Percentiles rank a stretch among this genome's conserved stretches.
phyloP scores from a whole-genome alignment of 1,139 yeast genomes.

The Yamadazyma atmosphaerica region DNA sequence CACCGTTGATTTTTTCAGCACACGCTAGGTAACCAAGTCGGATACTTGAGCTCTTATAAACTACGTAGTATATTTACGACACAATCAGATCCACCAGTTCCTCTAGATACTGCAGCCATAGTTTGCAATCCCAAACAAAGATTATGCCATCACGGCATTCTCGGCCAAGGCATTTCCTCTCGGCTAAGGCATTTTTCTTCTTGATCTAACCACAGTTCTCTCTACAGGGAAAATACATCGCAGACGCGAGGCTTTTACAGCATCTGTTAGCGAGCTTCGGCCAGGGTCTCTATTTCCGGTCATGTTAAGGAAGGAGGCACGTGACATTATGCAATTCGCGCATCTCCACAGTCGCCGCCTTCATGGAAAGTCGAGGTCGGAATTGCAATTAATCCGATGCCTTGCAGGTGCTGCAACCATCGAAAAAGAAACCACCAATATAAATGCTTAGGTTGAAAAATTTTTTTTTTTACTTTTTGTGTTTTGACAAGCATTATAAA shows the following conservation, averaged over 20 bases:
- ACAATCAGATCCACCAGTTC: too few relatives aligned
- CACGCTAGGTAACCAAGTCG: too few relatives aligned
- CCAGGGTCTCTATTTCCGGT: not conserved
- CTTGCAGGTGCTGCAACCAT: not conserved
- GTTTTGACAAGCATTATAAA: not conserved
- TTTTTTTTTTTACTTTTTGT: not conserved
- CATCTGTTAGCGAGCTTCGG: slow-evolving; percentile 1
- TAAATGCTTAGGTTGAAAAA: not conserved
- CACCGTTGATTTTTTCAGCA: too few relatives aligned
- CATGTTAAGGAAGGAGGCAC: not conserved
- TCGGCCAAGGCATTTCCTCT: too few relatives aligned
- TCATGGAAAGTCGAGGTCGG: not conserved
- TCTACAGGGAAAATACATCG: not conserved
- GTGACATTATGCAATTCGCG: not conserved
- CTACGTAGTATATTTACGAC: too few relatives aligned
- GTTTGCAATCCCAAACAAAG: too few relatives aligned
- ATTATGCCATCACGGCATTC: too few relatives aligned
- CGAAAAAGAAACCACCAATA: not conserved
- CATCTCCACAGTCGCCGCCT: not conserved
- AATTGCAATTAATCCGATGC: not conserved
- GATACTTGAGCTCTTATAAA: too few relatives aligned
- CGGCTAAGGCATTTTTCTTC: too few relatives aligned
- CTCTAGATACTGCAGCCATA: too few relatives aligned
- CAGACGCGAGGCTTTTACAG: not conserved
- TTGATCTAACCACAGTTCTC: too few relatives aligned